These are phyloP conservation scores for Candida nitratophila DNA, from an alignment of 805 yeast genomes.

Conservation along the genomic window DNA sequence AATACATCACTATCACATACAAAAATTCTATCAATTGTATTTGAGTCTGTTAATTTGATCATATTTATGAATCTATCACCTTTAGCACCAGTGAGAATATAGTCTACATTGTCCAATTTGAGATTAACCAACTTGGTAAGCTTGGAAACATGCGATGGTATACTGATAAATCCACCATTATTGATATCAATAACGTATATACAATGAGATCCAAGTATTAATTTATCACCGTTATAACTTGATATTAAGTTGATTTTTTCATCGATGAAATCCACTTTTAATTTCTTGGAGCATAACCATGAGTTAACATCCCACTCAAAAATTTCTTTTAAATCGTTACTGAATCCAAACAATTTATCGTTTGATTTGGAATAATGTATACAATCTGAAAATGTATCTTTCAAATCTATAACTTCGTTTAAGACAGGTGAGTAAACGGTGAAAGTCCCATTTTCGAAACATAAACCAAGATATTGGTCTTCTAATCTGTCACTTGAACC, in stretches of 20 bases:
- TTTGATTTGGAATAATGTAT: constrained; percentile 40
- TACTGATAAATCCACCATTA: constrained; percentile 19
- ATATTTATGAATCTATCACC: constrained; percentile 80
- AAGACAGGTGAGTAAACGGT: constrained; percentile 62
- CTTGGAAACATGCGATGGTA: constrained; percentile 67
- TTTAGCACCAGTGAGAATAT: constrained; percentile 44
- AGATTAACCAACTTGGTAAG: too few species aligned
- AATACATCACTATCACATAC: constrained; percentile 62
- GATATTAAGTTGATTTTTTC: background rate
- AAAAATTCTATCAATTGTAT: constrained; percentile 46
- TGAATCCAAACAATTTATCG: constrained; percentile 41
- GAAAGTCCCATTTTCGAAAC: constrained; percentile 58
- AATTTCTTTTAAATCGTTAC: constrained; percentile 51
- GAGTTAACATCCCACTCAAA: constrained; percentile 54
- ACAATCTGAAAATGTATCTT: constrained; percentile 9
- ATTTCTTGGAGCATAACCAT: constrained; percentile 31
- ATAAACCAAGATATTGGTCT: constrained; percentile 47
- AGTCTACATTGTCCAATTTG: too few species aligned
- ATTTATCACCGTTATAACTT: constrained; percentile 1
- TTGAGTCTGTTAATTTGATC: constrained; percentile 38
- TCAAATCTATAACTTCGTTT: constrained; percentile 40
- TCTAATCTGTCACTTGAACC: constrained; percentile 15
- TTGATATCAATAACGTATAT: constrained; percentile 44
- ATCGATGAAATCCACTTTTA: constrained; percentile 16
- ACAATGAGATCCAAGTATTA: constrained; percentile 63